Conservation (phyloP, 495 filamentous ascomycete genomes). For the Pseudevernia furfuracea region DNA sequence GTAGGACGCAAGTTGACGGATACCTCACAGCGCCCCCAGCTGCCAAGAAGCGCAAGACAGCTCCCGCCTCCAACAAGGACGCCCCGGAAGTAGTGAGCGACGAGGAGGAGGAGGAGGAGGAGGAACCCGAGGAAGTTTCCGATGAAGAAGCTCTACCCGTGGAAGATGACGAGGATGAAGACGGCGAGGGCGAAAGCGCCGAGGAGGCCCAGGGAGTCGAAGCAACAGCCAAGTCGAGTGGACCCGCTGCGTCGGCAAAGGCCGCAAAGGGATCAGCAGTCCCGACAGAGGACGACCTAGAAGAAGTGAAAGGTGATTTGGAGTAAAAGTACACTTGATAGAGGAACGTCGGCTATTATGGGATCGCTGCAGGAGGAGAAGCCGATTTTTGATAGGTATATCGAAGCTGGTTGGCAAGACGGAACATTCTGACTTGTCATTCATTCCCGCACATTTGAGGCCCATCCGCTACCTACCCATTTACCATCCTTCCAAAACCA, state of each 20-base stretch:
- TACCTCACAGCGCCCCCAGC: slow-evolving; percentile 32
- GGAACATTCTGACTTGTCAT: neutral
- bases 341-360: neutral
- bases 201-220: slow-evolving; percentile 32
- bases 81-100: slow-evolving; percentile 31
- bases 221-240: slow-evolving; percentile 36
- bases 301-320: slow-evolving; percentile 35
- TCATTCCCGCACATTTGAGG: neutral
- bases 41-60: slow-evolving; percentile 39
- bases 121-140: slow-evolving; percentile 26
- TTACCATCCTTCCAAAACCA: neutral
- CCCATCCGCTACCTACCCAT: neutral
- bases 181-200: slow-evolving; percentile 33
- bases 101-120: slow-evolving; percentile 29
- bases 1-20: neutral
- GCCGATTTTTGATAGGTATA: neutral
- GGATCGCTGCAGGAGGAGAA: neutral
- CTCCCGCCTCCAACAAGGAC: slow-evolving; percentile 26
- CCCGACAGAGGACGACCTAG: slow-evolving; percentile 43
- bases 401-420: neutral
- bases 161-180: slow-evolving; percentile 28
- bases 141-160: slow-evolving; percentile 24
- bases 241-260: slow-evolving; percentile 38
- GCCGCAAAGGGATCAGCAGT: slow-evolving; percentile 39
- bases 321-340: slow-evolving; percentile 20